A percentile compares a stretch with the other conserved stretches of the same genome.
phyloP scores from a whole-genome alignment of 2,329 filamentous ascomycete species.

The Cercospora janseana region DNA sequence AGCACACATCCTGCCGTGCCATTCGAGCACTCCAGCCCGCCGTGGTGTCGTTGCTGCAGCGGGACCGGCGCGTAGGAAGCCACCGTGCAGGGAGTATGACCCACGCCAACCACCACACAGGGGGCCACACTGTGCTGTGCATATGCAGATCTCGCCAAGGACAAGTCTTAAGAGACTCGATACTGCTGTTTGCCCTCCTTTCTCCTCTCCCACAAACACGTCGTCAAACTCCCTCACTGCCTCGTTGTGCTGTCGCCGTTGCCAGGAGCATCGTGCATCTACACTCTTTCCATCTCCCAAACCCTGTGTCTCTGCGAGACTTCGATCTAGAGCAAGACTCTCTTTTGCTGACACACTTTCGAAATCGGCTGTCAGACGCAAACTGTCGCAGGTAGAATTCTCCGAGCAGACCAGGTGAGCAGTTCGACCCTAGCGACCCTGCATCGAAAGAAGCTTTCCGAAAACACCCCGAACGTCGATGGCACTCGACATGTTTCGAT shows the following conservation, averaged over 20 bases:
- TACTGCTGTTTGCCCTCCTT: background rate
- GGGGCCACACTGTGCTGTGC: conserved; percentile 18
- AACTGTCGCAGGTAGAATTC: conserved; percentile 15
- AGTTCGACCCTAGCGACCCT: background rate
- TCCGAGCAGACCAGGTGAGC: conserved; percentile 20
- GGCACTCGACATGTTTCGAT: conserved; percentile 8
- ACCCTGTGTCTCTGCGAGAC: conserved; percentile 27
- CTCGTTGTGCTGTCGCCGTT: conserved; percentile 15
- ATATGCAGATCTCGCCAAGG: conserved; percentile 28
- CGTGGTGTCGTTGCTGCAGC: conserved; percentile 19
- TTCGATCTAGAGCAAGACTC: conserved; percentile 23
- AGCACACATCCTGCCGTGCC: conserved; percentile 22
- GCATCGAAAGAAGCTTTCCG: background rate
- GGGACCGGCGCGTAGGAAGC: conserved; percentile 23
- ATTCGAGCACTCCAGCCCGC: conserved; percentile 19
- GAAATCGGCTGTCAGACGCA: conserved; percentile 7
- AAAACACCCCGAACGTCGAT: conserved; percentile 1
- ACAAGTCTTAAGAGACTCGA: conserved; percentile 25
- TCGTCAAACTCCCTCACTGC: background rate
- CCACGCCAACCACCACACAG: conserved; percentile 15
- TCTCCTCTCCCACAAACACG: conserved; percentile 9
- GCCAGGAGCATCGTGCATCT: conserved; percentile 29
- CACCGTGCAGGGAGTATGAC: conserved; percentile 18
- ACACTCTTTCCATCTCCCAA: conserved; percentile 15
- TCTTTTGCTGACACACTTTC: conserved; percentile 24